These are phyloP conservation scores for Avena sativa DNA, from an alignment of 176 grass and related monocot genomes.

Conservation along the genomic window DNA sequence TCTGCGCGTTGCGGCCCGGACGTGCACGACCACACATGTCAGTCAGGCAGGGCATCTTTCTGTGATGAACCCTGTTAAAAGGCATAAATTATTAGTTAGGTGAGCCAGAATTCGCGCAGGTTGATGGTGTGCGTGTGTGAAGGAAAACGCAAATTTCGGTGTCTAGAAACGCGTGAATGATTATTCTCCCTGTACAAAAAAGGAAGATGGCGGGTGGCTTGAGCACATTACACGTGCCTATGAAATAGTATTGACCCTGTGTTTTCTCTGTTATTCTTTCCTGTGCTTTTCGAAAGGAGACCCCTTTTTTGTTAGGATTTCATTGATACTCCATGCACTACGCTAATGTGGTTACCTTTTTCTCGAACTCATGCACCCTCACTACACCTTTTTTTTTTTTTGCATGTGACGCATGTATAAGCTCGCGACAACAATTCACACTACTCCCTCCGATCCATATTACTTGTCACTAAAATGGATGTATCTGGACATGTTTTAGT, in stretches of 20 bases:
- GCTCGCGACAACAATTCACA: too few relatives aligned
- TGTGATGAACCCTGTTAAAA: neutral
- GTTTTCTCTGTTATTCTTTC: neutral
- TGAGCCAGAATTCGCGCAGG: neutral
- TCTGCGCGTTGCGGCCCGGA: neutral
- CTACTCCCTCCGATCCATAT: too few relatives aligned
- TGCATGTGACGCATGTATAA: too few relatives aligned
- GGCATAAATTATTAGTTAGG: neutral
- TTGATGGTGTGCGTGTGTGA: neutral
- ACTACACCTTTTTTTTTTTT: too few relatives aligned
- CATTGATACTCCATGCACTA: too few relatives aligned
- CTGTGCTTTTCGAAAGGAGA: too few relatives aligned
- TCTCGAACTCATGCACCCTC: too few relatives aligned
- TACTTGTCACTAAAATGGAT: too few relatives aligned
- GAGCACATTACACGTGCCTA: neutral
- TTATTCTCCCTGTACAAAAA: neutral
- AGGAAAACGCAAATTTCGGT: neutral
- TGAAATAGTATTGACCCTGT: neutral
- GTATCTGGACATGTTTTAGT: too few relatives aligned
- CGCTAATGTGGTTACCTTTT: too few relatives aligned
- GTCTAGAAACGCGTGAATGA: neutral
- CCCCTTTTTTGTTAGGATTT: too few relatives aligned
- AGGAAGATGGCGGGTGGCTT: neutral
- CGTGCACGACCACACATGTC: neutral
- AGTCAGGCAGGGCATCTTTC: neutral